Conservation (phyloP, 768 basidiomycete species). For the Russula sp. region DNA sequence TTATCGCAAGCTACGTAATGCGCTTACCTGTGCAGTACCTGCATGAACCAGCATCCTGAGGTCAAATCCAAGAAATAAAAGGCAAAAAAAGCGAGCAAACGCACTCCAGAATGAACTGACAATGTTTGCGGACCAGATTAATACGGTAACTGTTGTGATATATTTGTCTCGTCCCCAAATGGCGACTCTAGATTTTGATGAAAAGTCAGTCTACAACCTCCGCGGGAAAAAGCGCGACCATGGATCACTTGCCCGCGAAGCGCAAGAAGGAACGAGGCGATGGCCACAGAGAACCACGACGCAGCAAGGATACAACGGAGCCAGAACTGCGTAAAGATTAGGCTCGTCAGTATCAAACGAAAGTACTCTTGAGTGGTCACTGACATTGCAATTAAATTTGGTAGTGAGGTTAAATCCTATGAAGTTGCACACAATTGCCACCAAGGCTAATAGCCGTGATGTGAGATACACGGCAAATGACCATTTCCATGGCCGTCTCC, state of each 20-base stretch:
- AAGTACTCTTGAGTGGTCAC: not conserved
- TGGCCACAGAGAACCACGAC: constrained; percentile 25
- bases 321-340: constrained; percentile 19
- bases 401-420: constrained; percentile 23
- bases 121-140: constrained; percentile 18
- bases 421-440: constrained; percentile 15
- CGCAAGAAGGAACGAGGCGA: constrained; percentile 27
- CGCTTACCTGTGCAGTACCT: constrained; percentile 20
- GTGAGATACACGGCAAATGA: constrained; percentile 25
- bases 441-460: constrained; percentile 18
- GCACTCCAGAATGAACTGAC: constrained; percentile 15
- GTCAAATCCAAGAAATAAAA: not conserved
- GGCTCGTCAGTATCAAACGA: not conserved
- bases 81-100: not conserved
- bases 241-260: constrained; percentile 25
- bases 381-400: constrained; percentile 23
- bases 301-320: constrained; percentile 16
- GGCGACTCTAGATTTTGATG: constrained; percentile 16
- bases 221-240: not conserved
- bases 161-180: constrained; percentile 23
- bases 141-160: not conserved
- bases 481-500: constrained; percentile 29
- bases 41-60: not conserved
- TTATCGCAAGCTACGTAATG: too few relatives aligned
- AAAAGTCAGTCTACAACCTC: not conserved